Percentiles rank a stretch among this genome's conserved stretches.
Evolutionary conservation across 2,329 filamentous ascomycete genomes (phyloP).

Genomic region (Chaetomiaceae sp.): DNA sequence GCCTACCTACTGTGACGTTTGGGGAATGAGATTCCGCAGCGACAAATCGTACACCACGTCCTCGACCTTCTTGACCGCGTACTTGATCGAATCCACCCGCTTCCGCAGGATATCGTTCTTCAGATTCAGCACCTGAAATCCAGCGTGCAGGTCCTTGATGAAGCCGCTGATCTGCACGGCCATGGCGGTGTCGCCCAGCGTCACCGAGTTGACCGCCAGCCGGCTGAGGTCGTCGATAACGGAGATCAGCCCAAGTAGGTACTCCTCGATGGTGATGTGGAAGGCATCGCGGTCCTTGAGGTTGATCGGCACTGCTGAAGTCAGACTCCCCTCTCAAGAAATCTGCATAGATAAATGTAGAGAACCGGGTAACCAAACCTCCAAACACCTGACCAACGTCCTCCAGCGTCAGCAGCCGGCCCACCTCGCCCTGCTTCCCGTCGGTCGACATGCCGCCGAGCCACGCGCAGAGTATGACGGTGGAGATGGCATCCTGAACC

Average conservation of each 20-base stretch:
- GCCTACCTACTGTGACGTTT: conserved; percentile 26
- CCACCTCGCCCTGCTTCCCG: conserved; percentile 47
- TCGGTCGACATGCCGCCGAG: conserved; percentile 65
- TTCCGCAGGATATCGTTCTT: conserved; percentile 91
- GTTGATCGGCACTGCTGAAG: conserved; percentile 66
- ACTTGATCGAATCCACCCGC: conserved; percentile 90
- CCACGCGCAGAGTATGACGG: conserved; percentile 60
- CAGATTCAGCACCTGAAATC: conserved; percentile 93
- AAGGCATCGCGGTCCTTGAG: conserved; percentile 85
- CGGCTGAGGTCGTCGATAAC: conserved; percentile 87
- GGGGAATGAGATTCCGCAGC: conserved; percentile 72
- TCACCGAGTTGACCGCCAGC: conserved; percentile 90
- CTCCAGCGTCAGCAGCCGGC: conserved; percentile 75
- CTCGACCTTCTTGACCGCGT: conserved; percentile 95
- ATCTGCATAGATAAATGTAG: too few relatives aligned
- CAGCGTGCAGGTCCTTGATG: conserved; percentile 90
- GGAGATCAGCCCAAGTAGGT: conserved; percentile 79
- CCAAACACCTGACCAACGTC: conserved; percentile 74
- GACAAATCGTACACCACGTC: conserved; percentile 96
- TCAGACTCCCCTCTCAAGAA: too few relatives aligned
- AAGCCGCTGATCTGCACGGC: conserved; percentile 86
- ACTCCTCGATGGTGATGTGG: conserved; percentile 96
- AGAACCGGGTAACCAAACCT: conserved; percentile 46
- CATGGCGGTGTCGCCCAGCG: conserved; percentile 77
- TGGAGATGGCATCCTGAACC: conserved; percentile 69